phyloP scores from a whole-genome alignment of 148 eudicot species.

The Diospyros kaki region DNA sequence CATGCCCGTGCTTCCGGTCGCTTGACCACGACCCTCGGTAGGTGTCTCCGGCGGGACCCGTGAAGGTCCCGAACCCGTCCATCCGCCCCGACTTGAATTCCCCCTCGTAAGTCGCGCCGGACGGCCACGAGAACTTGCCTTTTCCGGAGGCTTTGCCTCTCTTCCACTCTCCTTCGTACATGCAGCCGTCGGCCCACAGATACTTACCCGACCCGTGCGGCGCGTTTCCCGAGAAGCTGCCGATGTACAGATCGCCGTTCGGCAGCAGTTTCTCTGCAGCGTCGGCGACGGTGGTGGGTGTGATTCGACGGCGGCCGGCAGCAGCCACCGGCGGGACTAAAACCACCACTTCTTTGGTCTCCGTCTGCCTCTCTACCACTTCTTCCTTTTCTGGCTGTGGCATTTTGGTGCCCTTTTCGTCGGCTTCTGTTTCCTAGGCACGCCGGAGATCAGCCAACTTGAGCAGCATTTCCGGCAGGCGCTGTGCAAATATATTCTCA shows the following conservation, averaged over 20 bases:
- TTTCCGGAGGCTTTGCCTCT: constrained; percentile 70
- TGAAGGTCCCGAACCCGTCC: constrained; percentile 75
- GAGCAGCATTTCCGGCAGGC: constrained; percentile 16
- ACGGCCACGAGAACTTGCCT: constrained; percentile 87
- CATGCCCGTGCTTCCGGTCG: constrained; percentile 68
- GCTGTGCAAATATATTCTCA: background rate
- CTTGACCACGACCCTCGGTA: constrained; percentile 59
- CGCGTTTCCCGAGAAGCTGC: constrained; percentile 46
- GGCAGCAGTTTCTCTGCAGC: constrained; percentile 45
- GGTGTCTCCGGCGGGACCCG: constrained; percentile 71
- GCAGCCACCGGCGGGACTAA: constrained; percentile 1
- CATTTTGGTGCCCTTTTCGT: constrained; percentile 17
- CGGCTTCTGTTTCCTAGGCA: too few relatives aligned
- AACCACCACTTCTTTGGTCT: constrained; percentile 16
- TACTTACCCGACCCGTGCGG: constrained; percentile 84
- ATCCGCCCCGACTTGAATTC: constrained; percentile 79
- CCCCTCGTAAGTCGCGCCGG: constrained; percentile 85
- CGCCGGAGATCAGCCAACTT: background rate
- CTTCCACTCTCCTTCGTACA: constrained; percentile 83
- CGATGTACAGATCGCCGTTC: constrained; percentile 87
- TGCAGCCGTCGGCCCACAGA: constrained; percentile 77
- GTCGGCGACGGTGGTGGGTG: constrained; percentile 24
- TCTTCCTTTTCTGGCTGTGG: constrained; percentile 18
- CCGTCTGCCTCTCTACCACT: background rate
- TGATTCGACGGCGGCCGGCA: constrained; percentile 36